Percentiles rank a stretch among this genome's conserved stretches.
Conservation (phyloP, 2,329 filamentous ascomycete genomes). For the Periconia sp. region DNA sequence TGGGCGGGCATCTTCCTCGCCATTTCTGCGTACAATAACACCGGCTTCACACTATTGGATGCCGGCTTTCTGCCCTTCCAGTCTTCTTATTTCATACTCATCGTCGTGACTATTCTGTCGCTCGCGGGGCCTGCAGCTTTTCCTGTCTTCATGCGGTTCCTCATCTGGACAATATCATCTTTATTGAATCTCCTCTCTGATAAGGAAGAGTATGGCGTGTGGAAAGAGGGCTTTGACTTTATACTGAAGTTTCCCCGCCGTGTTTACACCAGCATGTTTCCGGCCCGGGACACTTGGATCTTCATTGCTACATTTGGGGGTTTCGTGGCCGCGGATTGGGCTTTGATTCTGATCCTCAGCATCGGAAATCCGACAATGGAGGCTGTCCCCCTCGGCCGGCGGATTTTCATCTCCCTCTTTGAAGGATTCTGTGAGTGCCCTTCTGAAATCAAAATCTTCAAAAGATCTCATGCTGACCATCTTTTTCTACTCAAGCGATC, state of each 20-base stretch:
- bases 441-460: background rate
- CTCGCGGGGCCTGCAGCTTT: conserved; percentile 25
- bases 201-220: conserved; percentile 26
- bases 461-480: background rate
- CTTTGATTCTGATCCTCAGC: conserved; percentile 25
- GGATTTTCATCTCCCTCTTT: conserved; percentile 28
- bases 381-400: conserved; percentile 23
- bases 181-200: conserved; percentile 22
- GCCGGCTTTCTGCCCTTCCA: conserved; percentile 28
- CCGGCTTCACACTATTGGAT: conserved; percentile 26
- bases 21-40: conserved; percentile 26
- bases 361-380: conserved; percentile 29
- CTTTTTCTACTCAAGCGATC: conserved; percentile 11
- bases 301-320: conserved; percentile 24
- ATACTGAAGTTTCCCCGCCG: conserved; percentile 25
- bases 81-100: conserved; percentile 24
- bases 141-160: conserved; percentile 23
- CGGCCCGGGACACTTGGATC: conserved; percentile 24
- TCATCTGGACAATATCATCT: conserved; percentile 26
- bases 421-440: conserved; percentile 23
- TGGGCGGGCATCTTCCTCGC: conserved; percentile 23
- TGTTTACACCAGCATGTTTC: conserved; percentile 29
- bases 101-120: conserved; percentile 23
- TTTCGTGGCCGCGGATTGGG: conserved; percentile 26
- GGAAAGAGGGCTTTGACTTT: conserved; percentile 29